Percentiles rank a stretch among this genome's conserved stretches.
These are phyloP conservation scores for Juglanconis oblonga DNA, from an alignment of 2,329 filamentous ascomycete species.

Conservation along the genomic window DNA sequence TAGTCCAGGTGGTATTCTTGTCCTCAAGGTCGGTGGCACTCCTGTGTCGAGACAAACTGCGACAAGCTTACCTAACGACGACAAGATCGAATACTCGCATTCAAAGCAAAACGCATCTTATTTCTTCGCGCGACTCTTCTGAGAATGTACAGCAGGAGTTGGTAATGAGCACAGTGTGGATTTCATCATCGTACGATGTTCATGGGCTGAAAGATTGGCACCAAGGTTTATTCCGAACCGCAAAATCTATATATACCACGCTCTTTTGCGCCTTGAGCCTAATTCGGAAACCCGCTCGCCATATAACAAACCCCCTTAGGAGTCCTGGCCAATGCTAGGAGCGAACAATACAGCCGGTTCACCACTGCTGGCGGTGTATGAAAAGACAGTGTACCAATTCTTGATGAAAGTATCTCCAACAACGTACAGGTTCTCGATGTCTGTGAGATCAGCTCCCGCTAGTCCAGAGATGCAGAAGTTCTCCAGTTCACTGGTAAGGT, in stretches of 20 bases:
- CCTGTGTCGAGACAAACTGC: no score
- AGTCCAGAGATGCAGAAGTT: slow-evolving; percentile 3
- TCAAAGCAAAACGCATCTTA: no score
- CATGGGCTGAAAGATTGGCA: no score
- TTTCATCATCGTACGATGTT: no score
- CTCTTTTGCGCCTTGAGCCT: not conserved
- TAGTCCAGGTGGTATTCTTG: no score
- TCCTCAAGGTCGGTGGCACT: no score
- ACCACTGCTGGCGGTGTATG: slow-evolving; percentile 5
- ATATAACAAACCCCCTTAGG: not conserved
- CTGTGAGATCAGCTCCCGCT: slow-evolving; percentile 1
- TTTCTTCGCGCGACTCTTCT: no score
- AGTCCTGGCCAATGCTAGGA: slow-evolving; percentile 1
- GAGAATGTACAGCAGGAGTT: no score
- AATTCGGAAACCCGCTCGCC: not conserved
- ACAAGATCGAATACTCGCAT: no score
- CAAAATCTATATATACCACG: not conserved
- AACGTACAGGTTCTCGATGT: slow-evolving; percentile 5
- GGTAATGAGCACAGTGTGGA: no score
- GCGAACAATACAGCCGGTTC: slow-evolving; percentile 7
- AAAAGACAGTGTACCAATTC: slow-evolving; percentile 13
- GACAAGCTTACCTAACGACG: no score
- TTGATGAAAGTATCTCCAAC: slow-evolving; percentile 11
- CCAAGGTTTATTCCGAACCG: no score
- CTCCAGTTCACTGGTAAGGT: not conserved